Conservation (phyloP, 2,329 filamentous ascomycete species). For the Penicillium expansum region DNA sequence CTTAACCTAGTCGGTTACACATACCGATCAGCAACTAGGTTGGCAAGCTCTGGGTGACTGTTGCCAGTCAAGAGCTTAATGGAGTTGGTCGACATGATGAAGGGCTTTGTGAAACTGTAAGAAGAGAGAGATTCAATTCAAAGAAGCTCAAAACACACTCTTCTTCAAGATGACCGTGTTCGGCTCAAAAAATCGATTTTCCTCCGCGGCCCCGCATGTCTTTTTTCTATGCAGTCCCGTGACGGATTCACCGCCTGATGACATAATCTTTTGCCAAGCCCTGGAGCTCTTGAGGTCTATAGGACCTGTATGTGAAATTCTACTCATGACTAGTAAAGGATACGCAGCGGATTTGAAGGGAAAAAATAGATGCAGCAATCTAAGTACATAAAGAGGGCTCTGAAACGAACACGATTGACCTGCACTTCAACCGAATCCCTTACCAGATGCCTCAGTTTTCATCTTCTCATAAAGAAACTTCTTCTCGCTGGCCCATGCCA, state of each 20-base stretch:
- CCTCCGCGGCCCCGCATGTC: constrained; percentile 24
- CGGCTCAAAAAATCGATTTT: constrained; percentile 24
- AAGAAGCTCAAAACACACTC: constrained; percentile 2
- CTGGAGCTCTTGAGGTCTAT: background rate
- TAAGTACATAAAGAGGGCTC: constrained; percentile 20
- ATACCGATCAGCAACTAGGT: constrained; percentile 66
- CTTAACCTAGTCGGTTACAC: constrained; percentile 19
- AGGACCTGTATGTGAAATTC: background rate
- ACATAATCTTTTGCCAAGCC: background rate
- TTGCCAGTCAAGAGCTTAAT: constrained; percentile 75
- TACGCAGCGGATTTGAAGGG: background rate
- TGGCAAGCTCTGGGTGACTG: constrained; percentile 69
- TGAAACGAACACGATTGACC: constrained; percentile 30
- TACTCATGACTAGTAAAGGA: background rate
- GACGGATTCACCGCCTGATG: constrained; percentile 22
- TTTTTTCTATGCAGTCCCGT: constrained; percentile 22
- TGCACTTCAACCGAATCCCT: constrained; percentile 40
- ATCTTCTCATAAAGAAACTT: constrained; percentile 14
- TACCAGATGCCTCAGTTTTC: constrained; percentile 12
- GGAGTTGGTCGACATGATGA: constrained; percentile 65
- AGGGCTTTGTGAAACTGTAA: background rate
- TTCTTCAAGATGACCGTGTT: constrained; percentile 8
- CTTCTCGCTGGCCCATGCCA: background rate
- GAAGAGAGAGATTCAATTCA: background rate
- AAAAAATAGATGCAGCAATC: constrained; percentile 21